These are phyloP conservation scores for Physcomitrellopsis africana DNA, from an alignment of 225 moss, liverwort and hornwort species.

Conservation along the genomic window DNA sequence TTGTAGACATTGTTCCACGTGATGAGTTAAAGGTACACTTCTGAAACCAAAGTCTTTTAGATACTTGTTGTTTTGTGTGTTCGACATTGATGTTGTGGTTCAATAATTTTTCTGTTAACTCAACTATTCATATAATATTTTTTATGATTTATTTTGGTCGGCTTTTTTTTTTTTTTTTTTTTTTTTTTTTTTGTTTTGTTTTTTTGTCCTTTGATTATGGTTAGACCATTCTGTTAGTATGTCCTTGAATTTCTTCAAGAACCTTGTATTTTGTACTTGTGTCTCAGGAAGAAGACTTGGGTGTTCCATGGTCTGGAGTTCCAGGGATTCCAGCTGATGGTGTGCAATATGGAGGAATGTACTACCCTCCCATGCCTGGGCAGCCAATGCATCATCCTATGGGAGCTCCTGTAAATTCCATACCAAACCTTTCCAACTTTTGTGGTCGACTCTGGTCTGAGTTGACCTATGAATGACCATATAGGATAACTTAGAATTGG, in stretches of 20 bases:
- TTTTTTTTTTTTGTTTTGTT: too few relatives aligned
- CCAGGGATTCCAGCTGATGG: slow-evolving; percentile 49
- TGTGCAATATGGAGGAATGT: slow-evolving; percentile 75
- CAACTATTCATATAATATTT: not conserved
- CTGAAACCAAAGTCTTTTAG: not conserved
- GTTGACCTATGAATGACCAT: not conserved
- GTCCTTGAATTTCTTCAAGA: not conserved
- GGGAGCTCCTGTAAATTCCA: slow-evolving; percentile 60
- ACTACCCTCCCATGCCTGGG: slow-evolving; percentile 66
- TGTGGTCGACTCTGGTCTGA: not conserved
- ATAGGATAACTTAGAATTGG: not conserved
- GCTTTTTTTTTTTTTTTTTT: not conserved
- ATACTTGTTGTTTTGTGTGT: not conserved
- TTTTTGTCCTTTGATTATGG: not conserved
- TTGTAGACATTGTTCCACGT: slow-evolving; percentile 86
- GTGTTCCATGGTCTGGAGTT: slow-evolving; percentile 80
- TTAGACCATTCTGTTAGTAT: not conserved
- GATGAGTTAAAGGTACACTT: slow-evolving; percentile 82
- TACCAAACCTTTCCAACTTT: not conserved
- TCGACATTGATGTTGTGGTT: not conserved
- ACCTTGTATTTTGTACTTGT: not conserved
- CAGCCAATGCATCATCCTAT: slow-evolving; percentile 82
- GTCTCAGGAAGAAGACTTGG: slow-evolving; percentile 80
- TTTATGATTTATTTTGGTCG: not conserved
- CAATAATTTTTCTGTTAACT: not conserved